Evolutionary conservation across 495 filamentous ascomycete genomes (phyloP).

Genomic region (Penicillium manginii): DNA sequence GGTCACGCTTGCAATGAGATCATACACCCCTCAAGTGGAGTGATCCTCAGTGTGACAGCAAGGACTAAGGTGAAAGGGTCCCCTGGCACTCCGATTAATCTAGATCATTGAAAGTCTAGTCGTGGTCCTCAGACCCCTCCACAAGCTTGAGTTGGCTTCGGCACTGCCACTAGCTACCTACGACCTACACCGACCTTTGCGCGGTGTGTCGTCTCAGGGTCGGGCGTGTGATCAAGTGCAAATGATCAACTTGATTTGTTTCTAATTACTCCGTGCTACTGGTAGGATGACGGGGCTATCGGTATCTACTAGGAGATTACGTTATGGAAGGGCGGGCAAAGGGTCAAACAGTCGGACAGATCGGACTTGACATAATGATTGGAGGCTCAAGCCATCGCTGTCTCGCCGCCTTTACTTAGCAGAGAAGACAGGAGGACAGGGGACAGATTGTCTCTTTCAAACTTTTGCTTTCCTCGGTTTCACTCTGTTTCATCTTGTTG

Average conservation of each 20-base stretch:
- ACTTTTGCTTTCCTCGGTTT: too few species aligned
- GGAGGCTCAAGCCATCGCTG: too few species aligned
- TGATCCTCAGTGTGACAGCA: background rate
- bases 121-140: background rate
- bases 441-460: too few species aligned
- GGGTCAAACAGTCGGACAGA: too few species aligned
- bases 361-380: too few species aligned
- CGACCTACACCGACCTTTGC: background rate
- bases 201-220: background rate
- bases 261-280: too few species aligned
- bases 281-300: too few species aligned
- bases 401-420: too few species aligned
- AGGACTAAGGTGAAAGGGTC: background rate
- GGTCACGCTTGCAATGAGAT: background rate
- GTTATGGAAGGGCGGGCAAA: too few species aligned
- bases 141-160: background rate
- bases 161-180: background rate
- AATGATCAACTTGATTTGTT: background rate
- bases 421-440: too few species aligned
- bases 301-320: too few species aligned
- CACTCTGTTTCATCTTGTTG: too few species aligned
- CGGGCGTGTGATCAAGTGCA: background rate
- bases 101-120: background rate
- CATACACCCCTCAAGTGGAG: background rate
- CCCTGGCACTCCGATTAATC: background rate